phyloP scores from a whole-genome alignment of 371 early-diverging fungal genomes.

The Blakeslea trispora region DNA sequence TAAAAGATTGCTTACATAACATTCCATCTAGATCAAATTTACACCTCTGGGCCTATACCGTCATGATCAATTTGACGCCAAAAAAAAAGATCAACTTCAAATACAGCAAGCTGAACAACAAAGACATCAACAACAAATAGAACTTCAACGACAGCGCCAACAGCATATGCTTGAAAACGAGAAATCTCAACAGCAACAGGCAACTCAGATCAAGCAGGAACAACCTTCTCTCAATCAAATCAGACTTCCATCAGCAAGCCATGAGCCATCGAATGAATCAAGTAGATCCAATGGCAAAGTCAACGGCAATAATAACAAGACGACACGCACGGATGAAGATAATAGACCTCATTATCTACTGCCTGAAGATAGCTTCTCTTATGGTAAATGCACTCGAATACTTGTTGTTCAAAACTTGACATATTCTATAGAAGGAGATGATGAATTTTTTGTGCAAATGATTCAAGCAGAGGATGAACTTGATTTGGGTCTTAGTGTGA shows the following conservation, averaged over 20 bases:
- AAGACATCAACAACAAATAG: not conserved
- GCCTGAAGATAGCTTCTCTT: constrained; percentile 18
- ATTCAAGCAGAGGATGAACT: not conserved
- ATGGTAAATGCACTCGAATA: constrained; percentile 4
- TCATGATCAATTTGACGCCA: constrained; percentile 25
- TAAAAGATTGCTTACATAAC: no score
- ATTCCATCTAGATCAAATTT: constrained; percentile 31
- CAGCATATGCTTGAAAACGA: not conserved
- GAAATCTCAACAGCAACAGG: not conserved
- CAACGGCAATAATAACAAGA: no score
- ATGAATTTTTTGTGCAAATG: constrained; percentile 10
- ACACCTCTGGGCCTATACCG: constrained; percentile 28
- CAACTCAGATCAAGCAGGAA: not conserved
- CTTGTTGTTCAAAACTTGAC: not conserved
- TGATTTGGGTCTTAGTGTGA: not conserved
- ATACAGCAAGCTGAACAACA: not conserved
- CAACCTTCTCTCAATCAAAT: not conserved
- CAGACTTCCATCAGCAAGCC: not conserved
- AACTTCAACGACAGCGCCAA: not conserved
- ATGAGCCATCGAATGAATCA: no score
- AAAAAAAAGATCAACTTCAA: not conserved
- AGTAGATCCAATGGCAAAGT: no score
- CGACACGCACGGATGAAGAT: no score
- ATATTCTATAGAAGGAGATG: constrained; percentile 13
- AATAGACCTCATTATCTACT: no score